Base-by-base conservation (phyloP, 805 yeast genomes). In the Kodamaea jinghongensis region DNA sequence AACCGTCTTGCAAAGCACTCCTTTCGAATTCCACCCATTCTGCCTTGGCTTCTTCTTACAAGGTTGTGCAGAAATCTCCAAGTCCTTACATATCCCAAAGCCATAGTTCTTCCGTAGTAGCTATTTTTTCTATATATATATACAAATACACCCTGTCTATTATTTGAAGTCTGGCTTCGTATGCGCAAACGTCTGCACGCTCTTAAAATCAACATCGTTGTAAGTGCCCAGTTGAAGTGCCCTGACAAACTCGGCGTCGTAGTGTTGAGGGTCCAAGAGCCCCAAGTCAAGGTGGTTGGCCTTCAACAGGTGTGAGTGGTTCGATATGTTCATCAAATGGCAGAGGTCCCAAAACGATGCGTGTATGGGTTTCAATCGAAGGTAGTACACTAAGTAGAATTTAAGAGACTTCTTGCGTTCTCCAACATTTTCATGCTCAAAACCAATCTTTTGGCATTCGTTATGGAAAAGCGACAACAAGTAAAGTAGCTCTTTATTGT, bases 1-100 rank as follows among this genome's bases (percentile, higher is more conserved):
- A 1, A 48, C 75, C 7, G 45, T 70, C 26, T 76, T 82, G 44
- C 60, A 65, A 45, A 83, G 77, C 34, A 64, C 79, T 1, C 61
- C 73, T 30, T 70, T 76, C 36, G 96, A 86, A 60, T 74, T 89
- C 63, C 98, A 93, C 58, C 83, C 88, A 17, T 51, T 83, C 3
- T 74, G 79, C 10, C 48, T 76, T 4, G 61, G 80, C 4, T 93
- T 87, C 59, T 69, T 80, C 44, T 33, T 84, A 11, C 93, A 87
- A 47, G 99, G 99, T 6, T 85, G 91, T 61, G 83, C 86, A 39
- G 89, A 90, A 81, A 86, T 93, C 45, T 83, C 95, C 43, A 93
- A 93, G 71, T 82, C 91, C 43, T 73, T 93, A 47, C 86, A 84
- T 54, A 86, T 93, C 51, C 97, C 97, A 47, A 93, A 93, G 62